Base-by-base conservation (phyloP, 768 basidiomycete genomes). In the Suillus subalutaceus region DNA sequence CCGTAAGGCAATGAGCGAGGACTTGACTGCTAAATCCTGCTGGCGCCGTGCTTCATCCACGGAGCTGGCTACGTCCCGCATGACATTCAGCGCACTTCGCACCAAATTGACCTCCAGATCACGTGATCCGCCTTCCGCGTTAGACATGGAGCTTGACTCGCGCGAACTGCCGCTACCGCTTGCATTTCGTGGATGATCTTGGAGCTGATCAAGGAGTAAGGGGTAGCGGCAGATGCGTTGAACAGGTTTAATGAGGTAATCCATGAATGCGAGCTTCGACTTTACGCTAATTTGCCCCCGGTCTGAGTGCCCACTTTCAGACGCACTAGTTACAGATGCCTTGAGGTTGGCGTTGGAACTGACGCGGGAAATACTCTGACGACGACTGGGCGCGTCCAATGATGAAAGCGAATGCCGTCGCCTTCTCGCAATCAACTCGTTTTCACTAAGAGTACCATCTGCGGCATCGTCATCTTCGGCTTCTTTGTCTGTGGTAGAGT, bases 151-250 rank as follows among this genome's bases (percentile, higher is more conserved):
- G 26, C 16, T 63, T 41, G 64, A 52, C 18, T 64, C 37, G 35
- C 58, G 43, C 37, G 55, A 60, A 43, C 38, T 63, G 30, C 63
- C 20, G 20, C 43, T 43, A 30, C 62, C 30, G 20, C 43, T 50
- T 57, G 61, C 66, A 41, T 20, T 37, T 65, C 16, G 67, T 65
- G 10, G 50, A 35, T 1, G 13, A 32, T 69, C 70, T 38, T 76
- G 78, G 43, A 97, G 84, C 71, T 92, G 89, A 65, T 89, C 90
- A 55, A 99, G 86, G 10, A 99, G 84, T 61, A 99, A 84, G 20
- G 96, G 94, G 74, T 99, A 99, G 71, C 90, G 93, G 85, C 96
- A 98, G 60, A 99, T 91, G 61, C 96, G 84, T 77, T 99, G 97
- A 18, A 98, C 86, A n/a, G 97, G 97, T 77, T 95, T 95, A 80